Percentiles rank a stretch among this genome's conserved stretches.
Evolutionary conservation across 2,329 filamentous ascomycete species (phyloP).

Genomic region (Pestalotiopsis sp.): DNA sequence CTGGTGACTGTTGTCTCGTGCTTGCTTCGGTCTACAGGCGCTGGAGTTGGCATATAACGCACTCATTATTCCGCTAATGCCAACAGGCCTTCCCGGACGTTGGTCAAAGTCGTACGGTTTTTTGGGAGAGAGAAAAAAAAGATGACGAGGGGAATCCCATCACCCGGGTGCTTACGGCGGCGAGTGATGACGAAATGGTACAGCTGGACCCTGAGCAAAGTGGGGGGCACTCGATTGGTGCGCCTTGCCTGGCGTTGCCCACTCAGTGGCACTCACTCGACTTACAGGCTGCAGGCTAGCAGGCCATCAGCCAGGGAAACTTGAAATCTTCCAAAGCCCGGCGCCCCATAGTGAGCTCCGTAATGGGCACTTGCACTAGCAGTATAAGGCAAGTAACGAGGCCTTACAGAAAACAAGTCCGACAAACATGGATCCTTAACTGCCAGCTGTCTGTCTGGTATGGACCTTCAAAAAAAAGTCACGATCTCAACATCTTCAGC

Average conservation of each 20-base stretch:
- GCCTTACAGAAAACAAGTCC: too few relatives aligned
- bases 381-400: too few relatives aligned
- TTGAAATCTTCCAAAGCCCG: too few relatives aligned
- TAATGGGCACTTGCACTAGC: too few relatives aligned
- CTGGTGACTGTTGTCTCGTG: neutral
- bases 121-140: neutral
- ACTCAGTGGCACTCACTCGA: neutral
- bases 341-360: too few relatives aligned
- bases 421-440: too few relatives aligned
- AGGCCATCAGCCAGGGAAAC: too few relatives aligned
- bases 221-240: neutral
- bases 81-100: neutral
- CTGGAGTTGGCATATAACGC: neutral
- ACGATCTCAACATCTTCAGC: too few relatives aligned
- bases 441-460: too few relatives aligned
- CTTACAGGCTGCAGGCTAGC: too few relatives aligned
- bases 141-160: neutral
- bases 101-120: neutral
- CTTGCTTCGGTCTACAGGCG: neutral
- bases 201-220: constrained; percentile 11
- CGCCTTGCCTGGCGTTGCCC: neutral
- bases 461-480: too few relatives aligned
- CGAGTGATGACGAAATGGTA: constrained; percentile 16
- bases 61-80: neutral
- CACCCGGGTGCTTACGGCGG: neutral